These are phyloP conservation scores for Talaromyces pinophilus DNA, from an alignment of 2,329 filamentous ascomycete genomes.

Conservation along the genomic window DNA sequence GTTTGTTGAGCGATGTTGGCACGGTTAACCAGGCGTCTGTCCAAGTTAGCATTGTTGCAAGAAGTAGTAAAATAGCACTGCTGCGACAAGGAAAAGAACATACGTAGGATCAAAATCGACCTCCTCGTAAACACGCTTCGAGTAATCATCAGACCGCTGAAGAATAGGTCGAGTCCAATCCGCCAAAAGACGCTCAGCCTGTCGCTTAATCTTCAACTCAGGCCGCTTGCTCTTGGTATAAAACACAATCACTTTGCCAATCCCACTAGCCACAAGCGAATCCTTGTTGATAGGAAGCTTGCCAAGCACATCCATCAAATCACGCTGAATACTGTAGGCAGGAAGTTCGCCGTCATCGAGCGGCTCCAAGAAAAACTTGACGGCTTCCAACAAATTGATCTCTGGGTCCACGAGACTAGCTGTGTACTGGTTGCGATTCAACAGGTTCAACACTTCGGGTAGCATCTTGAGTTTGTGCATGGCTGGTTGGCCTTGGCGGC, in stretches of 20 bases:
- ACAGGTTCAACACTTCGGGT: slow-evolving; percentile 80
- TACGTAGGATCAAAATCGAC: slow-evolving; percentile 61
- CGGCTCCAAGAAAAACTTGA: slow-evolving; percentile 96
- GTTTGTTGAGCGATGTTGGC: slow-evolving; percentile 35
- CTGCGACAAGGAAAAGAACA: slow-evolving; percentile 20
- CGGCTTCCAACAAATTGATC: slow-evolving; percentile 89
- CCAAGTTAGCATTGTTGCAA: background rate
- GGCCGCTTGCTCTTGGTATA: slow-evolving; percentile 94
- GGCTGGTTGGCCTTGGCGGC: slow-evolving; percentile 75
- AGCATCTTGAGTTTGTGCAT: slow-evolving; percentile 92
- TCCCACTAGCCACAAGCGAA: slow-evolving; percentile 81
- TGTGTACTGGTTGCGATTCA: slow-evolving; percentile 82
- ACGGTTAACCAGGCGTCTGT: slow-evolving; percentile 42
- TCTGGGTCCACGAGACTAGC: slow-evolving; percentile 89
- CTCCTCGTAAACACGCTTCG: slow-evolving; percentile 68
- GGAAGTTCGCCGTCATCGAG: slow-evolving; percentile 91
- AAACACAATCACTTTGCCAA: slow-evolving; percentile 94
- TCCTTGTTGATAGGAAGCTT: slow-evolving; percentile 90
- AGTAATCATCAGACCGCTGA: slow-evolving; percentile 91
- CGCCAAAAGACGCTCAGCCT: slow-evolving; percentile 86
- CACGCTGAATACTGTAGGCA: slow-evolving; percentile 95
- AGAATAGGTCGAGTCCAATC: slow-evolving; percentile 96
- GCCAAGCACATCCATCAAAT: slow-evolving; percentile 79
- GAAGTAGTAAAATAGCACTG: too few relatives aligned
- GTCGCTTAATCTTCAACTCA: slow-evolving; percentile 84